Evolutionary conservation across 495 filamentous ascomycete genomes (phyloP).

Genomic region (Xylaria grammica): DNA sequence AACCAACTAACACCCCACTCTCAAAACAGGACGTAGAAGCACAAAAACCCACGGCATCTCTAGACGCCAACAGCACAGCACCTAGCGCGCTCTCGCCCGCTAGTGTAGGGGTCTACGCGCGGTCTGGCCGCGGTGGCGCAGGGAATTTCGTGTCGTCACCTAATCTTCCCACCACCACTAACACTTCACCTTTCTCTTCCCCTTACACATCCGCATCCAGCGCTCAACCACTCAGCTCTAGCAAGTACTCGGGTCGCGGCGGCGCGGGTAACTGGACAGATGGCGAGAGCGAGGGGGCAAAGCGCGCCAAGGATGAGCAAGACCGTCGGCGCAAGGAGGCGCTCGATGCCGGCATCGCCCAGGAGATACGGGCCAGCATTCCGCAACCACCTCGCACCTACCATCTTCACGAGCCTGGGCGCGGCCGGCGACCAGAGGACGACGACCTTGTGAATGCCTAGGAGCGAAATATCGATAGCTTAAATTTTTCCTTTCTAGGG

Average conservation of each 20-base stretch:
- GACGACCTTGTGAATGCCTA: not conserved
- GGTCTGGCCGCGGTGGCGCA: constrained; percentile 63
- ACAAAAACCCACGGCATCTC: constrained; percentile 35
- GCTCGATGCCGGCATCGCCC: constrained; percentile 33
- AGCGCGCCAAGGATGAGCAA: constrained; percentile 37
- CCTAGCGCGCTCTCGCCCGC: constrained; percentile 22
- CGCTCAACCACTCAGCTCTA: not conserved
- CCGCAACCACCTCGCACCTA: constrained; percentile 36
- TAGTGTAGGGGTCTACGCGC: constrained; percentile 46
- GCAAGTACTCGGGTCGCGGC: constrained; percentile 53
- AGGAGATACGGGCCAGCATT: constrained; percentile 34
- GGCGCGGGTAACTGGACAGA: constrained; percentile 63
- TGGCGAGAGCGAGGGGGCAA: constrained; percentile 40
- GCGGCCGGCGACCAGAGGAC: constrained; percentile 29
- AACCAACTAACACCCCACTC: not conserved
- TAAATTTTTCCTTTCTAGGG: not conserved
- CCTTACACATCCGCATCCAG: not conserved
- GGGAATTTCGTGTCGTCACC: constrained; percentile 59
- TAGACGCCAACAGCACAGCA: constrained; percentile 23
- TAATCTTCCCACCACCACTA: constrained; percentile 29
- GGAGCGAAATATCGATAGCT: not conserved
- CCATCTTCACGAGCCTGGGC: constrained; percentile 33
- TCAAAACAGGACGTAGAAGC: constrained; percentile 49
- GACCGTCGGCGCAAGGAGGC: constrained; percentile 32
- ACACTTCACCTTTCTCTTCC: constrained; percentile 12